Evolutionary conservation across 1,284 basidiomycete genomes (phyloP).

Genomic region (Ustilago shanxiensis): DNA sequence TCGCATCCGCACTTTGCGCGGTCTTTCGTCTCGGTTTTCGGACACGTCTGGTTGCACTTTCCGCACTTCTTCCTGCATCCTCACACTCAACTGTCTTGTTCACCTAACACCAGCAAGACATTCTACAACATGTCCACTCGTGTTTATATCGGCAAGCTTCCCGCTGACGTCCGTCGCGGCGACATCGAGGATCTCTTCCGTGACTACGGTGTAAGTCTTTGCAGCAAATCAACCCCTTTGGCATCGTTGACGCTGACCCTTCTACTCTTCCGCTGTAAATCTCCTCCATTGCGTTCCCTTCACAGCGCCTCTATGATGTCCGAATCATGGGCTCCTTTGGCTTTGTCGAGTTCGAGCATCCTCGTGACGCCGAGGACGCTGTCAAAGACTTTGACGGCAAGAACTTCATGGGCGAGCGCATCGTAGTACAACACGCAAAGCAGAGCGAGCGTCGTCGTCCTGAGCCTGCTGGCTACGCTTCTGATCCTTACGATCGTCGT

Average conservation of each 20-base stretch:
- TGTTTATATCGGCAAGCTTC: slow-evolving; percentile 66
- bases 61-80: neutral
- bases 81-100: slow-evolving; percentile 6
- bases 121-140: slow-evolving; percentile 52
- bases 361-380: slow-evolving; percentile 68
- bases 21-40: neutral
- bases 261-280: neutral
- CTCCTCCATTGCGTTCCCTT: neutral
- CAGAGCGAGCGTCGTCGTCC: slow-evolving; percentile 48
- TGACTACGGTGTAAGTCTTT: slow-evolving; percentile 62
- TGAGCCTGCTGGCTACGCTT: slow-evolving; percentile 49
- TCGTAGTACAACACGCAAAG: slow-evolving; percentile 68
- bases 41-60: slow-evolving; percentile 1
- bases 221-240: neutral
- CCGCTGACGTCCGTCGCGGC: slow-evolving; percentile 58
- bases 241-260: slow-evolving; percentile 11
- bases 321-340: slow-evolving; percentile 68
- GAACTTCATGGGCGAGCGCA: slow-evolving; percentile 67
- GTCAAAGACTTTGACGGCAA: slow-evolving; percentile 67
- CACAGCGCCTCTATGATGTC: slow-evolving; percentile 57
- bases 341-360: slow-evolving; percentile 67
- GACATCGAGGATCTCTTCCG: slow-evolving; percentile 69
- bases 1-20: slow-evolving; percentile 14
- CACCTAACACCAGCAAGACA: slow-evolving; percentile 1
- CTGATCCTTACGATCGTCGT: slow-evolving; percentile 46